Base-by-base conservation (phyloP, 2,329 filamentous ascomycete species). In the Verticillium tricorpus region DNA sequence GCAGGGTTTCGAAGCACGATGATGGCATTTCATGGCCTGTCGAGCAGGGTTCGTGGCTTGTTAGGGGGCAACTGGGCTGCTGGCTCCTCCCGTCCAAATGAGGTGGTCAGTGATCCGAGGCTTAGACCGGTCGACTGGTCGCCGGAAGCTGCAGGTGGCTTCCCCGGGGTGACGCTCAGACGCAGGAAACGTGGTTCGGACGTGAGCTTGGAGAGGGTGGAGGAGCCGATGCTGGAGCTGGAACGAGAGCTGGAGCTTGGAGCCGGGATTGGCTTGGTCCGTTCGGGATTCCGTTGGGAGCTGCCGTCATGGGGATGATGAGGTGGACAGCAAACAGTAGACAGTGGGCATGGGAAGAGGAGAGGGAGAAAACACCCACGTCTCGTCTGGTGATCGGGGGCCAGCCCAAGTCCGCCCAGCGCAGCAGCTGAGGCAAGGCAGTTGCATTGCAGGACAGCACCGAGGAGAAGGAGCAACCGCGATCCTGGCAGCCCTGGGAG, bases 91-190 rank as follows among this genome's bases (percentile, higher is more conserved):
- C 8, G 19, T 1, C 45, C 45, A 50, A 50, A 50, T 50, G 45
- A 50, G 45, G 19, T 50, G 45, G 45, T 50, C 45, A 50, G 19
- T 22, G 45, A 50, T 50, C 45, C 40, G 45, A 50, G 45, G 45
- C 45, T 50, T 50, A 22, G 45, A 22, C 19, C 17, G 45, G 22
- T 9, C 7, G 40, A 50, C 40, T 50, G 45, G 45, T 50, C 14
- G 57, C 45, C 57, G 57, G 57, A 58, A 58, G 25, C 15, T 34
- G 22, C 25, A 9, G 28, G 15, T 17, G 40, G 39, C 57, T 58
- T 58, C 57, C 57, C 57, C 57, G 57, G 57, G 19, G 22, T 22
- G 19, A 22, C 55, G 57, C 57, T 28, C 57, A 50, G 25, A 45
- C 22, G 57, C 45, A 25, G 19, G 45, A n/a, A 50, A 50, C 45